Evolutionary conservation across 2,329 filamentous ascomycete species (phyloP).

Genomic region (Colletotrichum salicis): DNA sequence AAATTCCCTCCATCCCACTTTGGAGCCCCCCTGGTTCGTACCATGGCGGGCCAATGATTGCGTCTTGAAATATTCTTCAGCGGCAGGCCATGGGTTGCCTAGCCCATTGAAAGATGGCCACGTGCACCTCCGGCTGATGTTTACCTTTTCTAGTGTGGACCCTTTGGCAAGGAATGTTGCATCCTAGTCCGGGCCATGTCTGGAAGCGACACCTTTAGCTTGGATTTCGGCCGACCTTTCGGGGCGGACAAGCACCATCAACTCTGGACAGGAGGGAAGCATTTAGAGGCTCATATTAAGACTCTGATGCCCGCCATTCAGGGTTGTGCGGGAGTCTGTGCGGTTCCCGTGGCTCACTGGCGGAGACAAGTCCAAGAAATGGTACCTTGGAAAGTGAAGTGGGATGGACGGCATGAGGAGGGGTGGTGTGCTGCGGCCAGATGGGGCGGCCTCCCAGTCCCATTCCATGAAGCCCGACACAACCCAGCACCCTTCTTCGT

Average conservation of each 20-base stretch:
- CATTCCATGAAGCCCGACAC: conserved; percentile 31
- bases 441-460: conserved; percentile 35
- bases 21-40: conserved; percentile 25
- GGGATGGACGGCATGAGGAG: conserved; percentile 32
- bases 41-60: conserved; percentile 26
- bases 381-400: conserved; percentile 30
- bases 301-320: conserved; percentile 27
- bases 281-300: conserved; percentile 28
- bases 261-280: conserved; percentile 7
- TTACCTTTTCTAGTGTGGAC: conserved; percentile 32
- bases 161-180: conserved; percentile 23
- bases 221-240: conserved; percentile 23
- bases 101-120: conserved; percentile 35
- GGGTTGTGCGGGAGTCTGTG: conserved; percentile 40
- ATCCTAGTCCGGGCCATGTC: conserved; percentile 25
- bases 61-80: conserved; percentile 34
- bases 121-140: conserved; percentile 35
- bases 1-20: conserved; percentile 34
- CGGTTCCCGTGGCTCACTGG: conserved; percentile 37
- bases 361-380: conserved; percentile 31
- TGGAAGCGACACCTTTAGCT: conserved; percentile 30
- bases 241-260: background rate
- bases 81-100: conserved; percentile 31
- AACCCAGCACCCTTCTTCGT: conserved; percentile 27
- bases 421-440: conserved; percentile 26